Conservation (phyloP, 2,329 filamentous ascomycete genomes). For the Amauroascus niger region DNA sequence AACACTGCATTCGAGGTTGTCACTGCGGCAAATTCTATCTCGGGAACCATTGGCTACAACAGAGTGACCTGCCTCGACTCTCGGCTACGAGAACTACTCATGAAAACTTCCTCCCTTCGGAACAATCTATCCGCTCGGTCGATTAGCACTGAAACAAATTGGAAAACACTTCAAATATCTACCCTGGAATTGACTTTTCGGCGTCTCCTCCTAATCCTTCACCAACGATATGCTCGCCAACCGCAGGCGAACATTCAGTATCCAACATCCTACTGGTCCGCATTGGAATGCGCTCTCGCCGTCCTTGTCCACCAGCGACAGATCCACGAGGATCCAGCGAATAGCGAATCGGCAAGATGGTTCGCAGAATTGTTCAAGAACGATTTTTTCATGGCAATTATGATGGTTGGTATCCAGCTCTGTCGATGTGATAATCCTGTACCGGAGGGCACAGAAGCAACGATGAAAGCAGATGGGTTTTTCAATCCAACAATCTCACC, state of each 20-base stretch:
- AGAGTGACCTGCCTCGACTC: conserved; percentile 14
- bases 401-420: conserved; percentile 17
- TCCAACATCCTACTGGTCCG: conserved; percentile 27
- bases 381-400: conserved; percentile 19
- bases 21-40: conserved; percentile 16
- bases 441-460: conserved; percentile 1
- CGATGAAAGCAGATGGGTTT: not conserved
- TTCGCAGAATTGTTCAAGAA: conserved; percentile 19
- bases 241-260: conserved; percentile 20
- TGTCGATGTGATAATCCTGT: conserved; percentile 14
- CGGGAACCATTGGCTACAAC: conserved; percentile 13
- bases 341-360: conserved; percentile 14
- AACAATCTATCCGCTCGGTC: not conserved
- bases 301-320: conserved; percentile 24
- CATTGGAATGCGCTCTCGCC: conserved; percentile 25
- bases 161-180: conserved; percentile 15
- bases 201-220: conserved; percentile 23
- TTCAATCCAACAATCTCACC: conserved; percentile 14
- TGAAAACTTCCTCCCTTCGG: conserved; percentile 10
- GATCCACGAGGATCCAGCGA: conserved; percentile 18
- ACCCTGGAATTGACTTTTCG: conserved; percentile 25
- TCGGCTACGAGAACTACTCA: conserved; percentile 14
- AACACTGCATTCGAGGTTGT: conserved; percentile 15
- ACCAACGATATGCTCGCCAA: conserved; percentile 22
- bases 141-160: conserved; percentile 3